Evolutionary conservation across 2,329 filamentous ascomycete genomes (phyloP).

Genomic region (Lecanicillium sp.): DNA sequence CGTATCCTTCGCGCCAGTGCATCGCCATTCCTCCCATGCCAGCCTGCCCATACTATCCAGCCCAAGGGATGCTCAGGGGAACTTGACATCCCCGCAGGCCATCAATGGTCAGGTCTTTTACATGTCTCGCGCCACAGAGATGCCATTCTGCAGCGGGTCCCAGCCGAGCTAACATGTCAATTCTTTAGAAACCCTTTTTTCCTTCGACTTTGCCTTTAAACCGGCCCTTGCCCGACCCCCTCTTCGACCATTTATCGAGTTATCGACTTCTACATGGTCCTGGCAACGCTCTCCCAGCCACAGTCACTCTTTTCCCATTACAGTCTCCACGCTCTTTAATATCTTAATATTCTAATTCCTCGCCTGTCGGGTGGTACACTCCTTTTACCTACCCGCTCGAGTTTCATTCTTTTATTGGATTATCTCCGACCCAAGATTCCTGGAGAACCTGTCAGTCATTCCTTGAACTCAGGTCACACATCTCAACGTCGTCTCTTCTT

Average conservation of each 20-base stretch:
- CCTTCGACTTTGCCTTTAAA: conserved; percentile 38
- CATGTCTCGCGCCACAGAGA: conserved; percentile 13
- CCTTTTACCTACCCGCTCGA: conserved; percentile 21
- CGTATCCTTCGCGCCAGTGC: conserved; percentile 16
- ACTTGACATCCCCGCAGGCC: conserved; percentile 9
- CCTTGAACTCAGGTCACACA: conserved; percentile 27
- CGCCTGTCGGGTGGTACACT: conserved; percentile 28
- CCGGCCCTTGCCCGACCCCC: conserved; percentile 36
- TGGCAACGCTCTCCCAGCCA: conserved; percentile 41
- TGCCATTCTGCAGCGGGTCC: conserved; percentile 10
- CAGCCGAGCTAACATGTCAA: conserved; percentile 21
- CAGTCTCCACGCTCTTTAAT: conserved; percentile 52
- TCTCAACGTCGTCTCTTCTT: conserved; percentile 9
- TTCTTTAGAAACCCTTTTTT: conserved; percentile 34
- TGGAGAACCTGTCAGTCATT: conserved; percentile 43
- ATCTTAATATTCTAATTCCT: conserved; percentile 44
- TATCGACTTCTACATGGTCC: conserved; percentile 28
- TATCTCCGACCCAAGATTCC: conserved; percentile 39
- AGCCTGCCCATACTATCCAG: conserved; percentile 16
- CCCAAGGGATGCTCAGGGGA: conserved; percentile 20
- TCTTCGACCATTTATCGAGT: conserved; percentile 21
- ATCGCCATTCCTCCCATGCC: conserved; percentile 18
- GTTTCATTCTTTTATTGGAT: conserved; percentile 31
- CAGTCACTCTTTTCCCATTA: conserved; percentile 48
- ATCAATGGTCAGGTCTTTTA: conserved; percentile 12